phyloP scores from a whole-genome alignment of 179 eudicot genomes.

The Corrigiola litoralis region DNA sequence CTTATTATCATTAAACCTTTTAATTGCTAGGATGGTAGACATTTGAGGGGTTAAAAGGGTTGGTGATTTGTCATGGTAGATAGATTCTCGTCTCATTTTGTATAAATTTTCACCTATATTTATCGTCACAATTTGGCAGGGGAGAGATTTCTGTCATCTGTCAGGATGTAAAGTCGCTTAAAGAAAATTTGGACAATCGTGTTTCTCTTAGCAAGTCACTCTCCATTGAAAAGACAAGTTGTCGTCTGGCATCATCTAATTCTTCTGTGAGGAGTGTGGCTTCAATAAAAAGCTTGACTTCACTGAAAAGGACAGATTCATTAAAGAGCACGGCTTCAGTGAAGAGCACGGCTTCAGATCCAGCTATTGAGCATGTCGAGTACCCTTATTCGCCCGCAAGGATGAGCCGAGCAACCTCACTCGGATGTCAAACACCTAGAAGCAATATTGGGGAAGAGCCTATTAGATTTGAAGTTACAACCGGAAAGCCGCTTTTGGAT shows the following conservation, averaged over 20 bases:
- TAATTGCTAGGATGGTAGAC: no score
- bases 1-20: no score
- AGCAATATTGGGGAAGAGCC: constrained; percentile 17
- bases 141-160: constrained; percentile 87
- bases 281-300: constrained; percentile 20
- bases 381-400: constrained; percentile 17
- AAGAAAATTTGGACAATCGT: constrained; percentile 59
- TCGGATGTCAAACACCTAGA: constrained; percentile 19
- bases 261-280: constrained; percentile 39
- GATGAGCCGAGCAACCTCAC: constrained; percentile 15
- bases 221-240: constrained; percentile 51
- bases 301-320: constrained; percentile 26
- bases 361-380: constrained; percentile 23
- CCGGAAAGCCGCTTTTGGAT: constrained; percentile 17
- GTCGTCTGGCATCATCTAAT: constrained; percentile 48
- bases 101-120: not conserved
- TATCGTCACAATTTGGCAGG: constrained; percentile 33
- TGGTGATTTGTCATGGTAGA: not conserved
- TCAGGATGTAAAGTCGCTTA: constrained; percentile 67
- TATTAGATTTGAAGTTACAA: constrained; percentile 1
- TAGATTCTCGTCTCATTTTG: not conserved
- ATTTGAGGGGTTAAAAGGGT: no score
- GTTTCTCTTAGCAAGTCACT: constrained; percentile 52
- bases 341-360: constrained; percentile 14
- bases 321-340: not conserved